Percentiles rank a stretch among this genome's conserved stretches.
Evolutionary conservation across 768 basidiomycete genomes (phyloP).

Genomic region (Hydnomerulius pinastri): DNA sequence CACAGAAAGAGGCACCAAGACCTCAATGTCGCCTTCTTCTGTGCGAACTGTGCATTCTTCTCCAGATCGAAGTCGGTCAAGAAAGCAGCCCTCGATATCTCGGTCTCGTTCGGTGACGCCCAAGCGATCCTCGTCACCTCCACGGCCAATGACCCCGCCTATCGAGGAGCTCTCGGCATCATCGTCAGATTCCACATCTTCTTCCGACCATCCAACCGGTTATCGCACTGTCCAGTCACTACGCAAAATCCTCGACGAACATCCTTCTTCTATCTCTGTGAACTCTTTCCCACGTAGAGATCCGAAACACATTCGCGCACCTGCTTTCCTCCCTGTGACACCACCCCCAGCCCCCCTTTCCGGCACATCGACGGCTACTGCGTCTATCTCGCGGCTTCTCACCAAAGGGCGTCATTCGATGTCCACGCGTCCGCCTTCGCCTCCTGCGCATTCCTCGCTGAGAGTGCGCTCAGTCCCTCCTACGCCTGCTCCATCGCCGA

Average conservation of each 20-base stretch:
- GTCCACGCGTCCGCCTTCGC: conserved; percentile 63
- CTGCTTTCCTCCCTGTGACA: conserved; percentile 38
- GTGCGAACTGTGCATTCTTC: conserved; percentile 8
- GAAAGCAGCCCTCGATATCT: conserved; percentile 8
- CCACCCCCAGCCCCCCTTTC: conserved; percentile 54
- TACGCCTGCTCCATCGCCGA: conserved; percentile 40
- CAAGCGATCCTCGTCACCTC: conserved; percentile 20
- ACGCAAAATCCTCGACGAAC: conserved; percentile 66
- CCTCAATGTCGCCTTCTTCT: conserved; percentile 17
- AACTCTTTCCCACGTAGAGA: conserved; percentile 15
- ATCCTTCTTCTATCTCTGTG: conserved; percentile 37
- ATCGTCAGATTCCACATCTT: conserved; percentile 55
- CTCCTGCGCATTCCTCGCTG: conserved; percentile 54
- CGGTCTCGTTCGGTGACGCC: conserved; percentile 35
- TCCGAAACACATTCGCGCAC: conserved; percentile 16
- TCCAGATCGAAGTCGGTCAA: conserved; percentile 14
- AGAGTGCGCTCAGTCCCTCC: conserved; percentile 40
- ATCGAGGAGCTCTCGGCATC: conserved; percentile 54
- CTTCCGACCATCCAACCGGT: conserved; percentile 51
- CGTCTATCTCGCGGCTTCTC: conserved; percentile 75
- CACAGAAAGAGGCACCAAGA: conserved; percentile 22
- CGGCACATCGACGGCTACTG: conserved; percentile 74
- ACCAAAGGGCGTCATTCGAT: conserved; percentile 61
- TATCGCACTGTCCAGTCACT: conserved; percentile 67
- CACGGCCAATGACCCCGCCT: conserved; percentile 54